These are phyloP conservation scores for Harringtonia aguacate DNA, from an alignment of 2,329 filamentous ascomycete species.

Conservation along the genomic window DNA sequence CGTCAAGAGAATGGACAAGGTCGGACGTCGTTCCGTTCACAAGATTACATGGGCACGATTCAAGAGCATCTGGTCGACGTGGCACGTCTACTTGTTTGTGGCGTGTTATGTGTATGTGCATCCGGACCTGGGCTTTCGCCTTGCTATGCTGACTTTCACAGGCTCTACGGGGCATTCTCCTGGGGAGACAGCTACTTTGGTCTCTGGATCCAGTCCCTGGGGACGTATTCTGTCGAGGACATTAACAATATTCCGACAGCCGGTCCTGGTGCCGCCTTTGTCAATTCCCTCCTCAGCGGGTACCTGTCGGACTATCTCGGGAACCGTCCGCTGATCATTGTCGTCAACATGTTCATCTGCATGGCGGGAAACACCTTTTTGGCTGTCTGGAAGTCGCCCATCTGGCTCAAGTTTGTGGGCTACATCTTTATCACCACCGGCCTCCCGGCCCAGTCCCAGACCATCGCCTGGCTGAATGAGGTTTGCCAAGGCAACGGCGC, in stretches of 20 bases:
- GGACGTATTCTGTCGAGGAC: background rate
- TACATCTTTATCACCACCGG: conserved; percentile 5
- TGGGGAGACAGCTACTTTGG: background rate
- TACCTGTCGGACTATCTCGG: background rate
- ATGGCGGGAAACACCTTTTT: background rate
- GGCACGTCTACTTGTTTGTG: conserved; percentile 1
- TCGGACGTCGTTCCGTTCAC: background rate
- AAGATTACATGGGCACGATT: background rate
- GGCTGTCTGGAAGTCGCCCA: conserved; percentile 1
- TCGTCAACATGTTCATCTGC: background rate
- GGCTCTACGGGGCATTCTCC: background rate
- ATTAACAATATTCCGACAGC: conserved; percentile 2
- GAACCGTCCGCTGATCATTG: background rate
- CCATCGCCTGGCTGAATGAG: conserved; percentile 6
- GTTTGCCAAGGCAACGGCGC: conserved; percentile 2
- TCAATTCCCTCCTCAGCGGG: background rate
- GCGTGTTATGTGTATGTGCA: background rate
- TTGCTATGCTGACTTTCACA: background rate
- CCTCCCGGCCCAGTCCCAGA: background rate
- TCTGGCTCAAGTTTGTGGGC: conserved; percentile 2
- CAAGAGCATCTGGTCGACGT: background rate
- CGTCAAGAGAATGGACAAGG: background rate
- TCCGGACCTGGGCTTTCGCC: too few relatives aligned
- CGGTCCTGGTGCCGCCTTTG: background rate
- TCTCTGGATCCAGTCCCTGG: background rate